Percentiles rank a stretch among this genome's conserved stretches.
Conservation (phyloP, 2,329 filamentous ascomycete species). For the Ophiognomonia clavigignenti-juglandacearum region DNA sequence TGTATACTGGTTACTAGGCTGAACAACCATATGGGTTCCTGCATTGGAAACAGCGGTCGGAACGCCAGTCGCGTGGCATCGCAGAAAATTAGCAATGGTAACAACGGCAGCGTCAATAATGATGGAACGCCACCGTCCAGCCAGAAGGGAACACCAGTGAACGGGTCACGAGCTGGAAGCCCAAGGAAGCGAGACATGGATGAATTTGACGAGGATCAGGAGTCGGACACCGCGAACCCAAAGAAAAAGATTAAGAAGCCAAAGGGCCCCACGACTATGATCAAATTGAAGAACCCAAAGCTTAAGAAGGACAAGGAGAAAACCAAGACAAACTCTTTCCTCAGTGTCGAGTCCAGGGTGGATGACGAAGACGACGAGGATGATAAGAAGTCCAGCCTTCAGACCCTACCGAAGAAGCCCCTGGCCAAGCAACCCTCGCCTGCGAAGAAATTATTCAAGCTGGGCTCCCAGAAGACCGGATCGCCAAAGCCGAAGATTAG, state of each 20-base stretch:
- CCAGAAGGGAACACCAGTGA: slow-evolving; percentile 56
- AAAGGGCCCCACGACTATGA: slow-evolving; percentile 42
- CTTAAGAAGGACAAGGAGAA: slow-evolving; percentile 52
- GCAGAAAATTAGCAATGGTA: slow-evolving; percentile 57
- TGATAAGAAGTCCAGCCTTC: slow-evolving; percentile 31
- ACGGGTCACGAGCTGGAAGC: slow-evolving; percentile 48
- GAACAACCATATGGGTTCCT: slow-evolving; percentile 65
- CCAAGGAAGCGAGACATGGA: slow-evolving; percentile 55
- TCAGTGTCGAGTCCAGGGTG: slow-evolving; percentile 44
- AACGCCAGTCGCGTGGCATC: slow-evolving; percentile 59
- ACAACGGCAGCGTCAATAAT: slow-evolving; percentile 41
- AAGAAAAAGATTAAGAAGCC: slow-evolving; percentile 58
- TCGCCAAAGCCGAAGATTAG: slow-evolving; percentile 47
- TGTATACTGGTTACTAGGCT: slow-evolving; percentile 61
- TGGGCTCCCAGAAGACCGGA: slow-evolving; percentile 38
- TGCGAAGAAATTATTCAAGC: slow-evolving; percentile 42
- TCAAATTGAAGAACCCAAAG: slow-evolving; percentile 51
- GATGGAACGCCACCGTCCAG: slow-evolving; percentile 57
- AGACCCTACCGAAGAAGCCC: slow-evolving; percentile 39
- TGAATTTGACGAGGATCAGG: slow-evolving; percentile 48
- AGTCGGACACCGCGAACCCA: slow-evolving; percentile 41
- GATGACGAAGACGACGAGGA: slow-evolving; percentile 32
- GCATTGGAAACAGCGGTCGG: slow-evolving; percentile 61
- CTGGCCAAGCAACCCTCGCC: slow-evolving; percentile 35
- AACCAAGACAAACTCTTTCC: slow-evolving; percentile 43